A percentile compares a stretch with the other conserved stretches of the same genome.
Conservation (phyloP, 805 yeast species). For the Lipomyces yamanashiensis region DNA sequence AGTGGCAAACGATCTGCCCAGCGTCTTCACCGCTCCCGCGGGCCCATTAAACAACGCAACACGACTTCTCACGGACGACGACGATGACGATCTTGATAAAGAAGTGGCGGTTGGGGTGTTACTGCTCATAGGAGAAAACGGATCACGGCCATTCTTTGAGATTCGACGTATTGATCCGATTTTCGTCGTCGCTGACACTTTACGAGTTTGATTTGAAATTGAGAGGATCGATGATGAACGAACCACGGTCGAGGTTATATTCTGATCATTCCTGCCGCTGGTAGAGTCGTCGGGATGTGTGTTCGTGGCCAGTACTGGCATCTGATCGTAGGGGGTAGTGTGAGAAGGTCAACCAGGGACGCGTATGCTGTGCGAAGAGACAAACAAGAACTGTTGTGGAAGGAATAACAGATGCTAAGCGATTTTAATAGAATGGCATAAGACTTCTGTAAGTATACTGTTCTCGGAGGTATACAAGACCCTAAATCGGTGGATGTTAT, state of each 20-base stretch:
- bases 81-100: constrained; percentile 1
- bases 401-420: neutral
- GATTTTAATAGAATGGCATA: neutral
- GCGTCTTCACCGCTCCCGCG: neutral
- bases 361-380: too few relatives aligned
- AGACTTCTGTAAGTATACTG: neutral
- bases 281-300: neutral
- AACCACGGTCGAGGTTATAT: neutral
- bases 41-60: neutral
- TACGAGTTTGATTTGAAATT: neutral
- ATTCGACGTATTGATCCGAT: constrained; percentile 2
- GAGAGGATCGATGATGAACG: neutral
- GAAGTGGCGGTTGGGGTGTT: constrained; percentile 2
- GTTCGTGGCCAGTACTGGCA: too few relatives aligned
- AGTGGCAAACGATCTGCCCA: neutral
- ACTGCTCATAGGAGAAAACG: constrained; percentile 5
- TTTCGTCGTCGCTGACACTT: constrained; percentile 1
- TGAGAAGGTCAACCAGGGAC: too few relatives aligned
- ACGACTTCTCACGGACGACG: constrained; percentile 3
- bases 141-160: constrained; percentile 11
- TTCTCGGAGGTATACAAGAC: neutral
- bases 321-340: too few relatives aligned
- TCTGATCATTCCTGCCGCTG: neutral
- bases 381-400: too few relatives aligned
- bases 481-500: neutral